Percentiles rank a stretch among this genome's conserved stretches.
phyloP scores from a whole-genome alignment of 2,329 filamentous ascomycete genomes.

The Calonectria henricotiae region DNA sequence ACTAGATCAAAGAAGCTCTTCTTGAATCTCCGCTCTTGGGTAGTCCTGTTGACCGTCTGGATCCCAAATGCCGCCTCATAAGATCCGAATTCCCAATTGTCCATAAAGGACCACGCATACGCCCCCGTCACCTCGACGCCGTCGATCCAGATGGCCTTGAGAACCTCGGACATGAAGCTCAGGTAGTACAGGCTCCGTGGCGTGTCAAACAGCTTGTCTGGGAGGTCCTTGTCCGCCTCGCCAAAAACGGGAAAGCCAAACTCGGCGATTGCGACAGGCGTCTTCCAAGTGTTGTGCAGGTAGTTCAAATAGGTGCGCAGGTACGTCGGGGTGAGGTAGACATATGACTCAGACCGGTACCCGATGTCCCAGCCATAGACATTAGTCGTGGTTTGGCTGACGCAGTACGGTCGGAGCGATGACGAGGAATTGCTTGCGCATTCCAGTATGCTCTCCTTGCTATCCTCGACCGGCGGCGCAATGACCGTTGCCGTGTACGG shows the following conservation, averaged over 20 bases:
- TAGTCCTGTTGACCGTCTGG: constrained; percentile 71
- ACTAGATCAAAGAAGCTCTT: constrained; percentile 74
- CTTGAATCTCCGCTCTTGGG: constrained; percentile 68
- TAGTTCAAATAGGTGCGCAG: constrained; percentile 72
- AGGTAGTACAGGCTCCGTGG: constrained; percentile 71
- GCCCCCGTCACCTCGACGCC: constrained; percentile 70
- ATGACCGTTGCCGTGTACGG: constrained; percentile 73
- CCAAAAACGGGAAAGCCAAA: constrained; percentile 72
- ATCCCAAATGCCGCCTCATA: constrained; percentile 68
- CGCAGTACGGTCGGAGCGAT: constrained; percentile 68
- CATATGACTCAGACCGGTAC: constrained; percentile 70
- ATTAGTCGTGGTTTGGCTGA: constrained; percentile 64
- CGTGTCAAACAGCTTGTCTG: constrained; percentile 70
- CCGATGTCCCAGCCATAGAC: constrained; percentile 73
- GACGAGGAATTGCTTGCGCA: constrained; percentile 66
- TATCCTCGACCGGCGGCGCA: constrained; percentile 59
- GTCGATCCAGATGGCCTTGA: constrained; percentile 72
- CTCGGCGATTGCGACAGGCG: constrained; percentile 67
- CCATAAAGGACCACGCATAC: constrained; percentile 68
- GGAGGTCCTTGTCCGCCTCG: constrained; percentile 62
- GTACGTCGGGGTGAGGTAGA: constrained; percentile 74
- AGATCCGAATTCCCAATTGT: constrained; percentile 72
- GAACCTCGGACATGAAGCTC: constrained; percentile 68
- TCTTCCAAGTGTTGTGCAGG: constrained; percentile 72
- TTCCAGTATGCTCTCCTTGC: constrained; percentile 61